These are phyloP conservation scores for Miamiensis avidus DNA, from an alignment of 169 alveolate genomes.

Conservation along the genomic window DNA sequence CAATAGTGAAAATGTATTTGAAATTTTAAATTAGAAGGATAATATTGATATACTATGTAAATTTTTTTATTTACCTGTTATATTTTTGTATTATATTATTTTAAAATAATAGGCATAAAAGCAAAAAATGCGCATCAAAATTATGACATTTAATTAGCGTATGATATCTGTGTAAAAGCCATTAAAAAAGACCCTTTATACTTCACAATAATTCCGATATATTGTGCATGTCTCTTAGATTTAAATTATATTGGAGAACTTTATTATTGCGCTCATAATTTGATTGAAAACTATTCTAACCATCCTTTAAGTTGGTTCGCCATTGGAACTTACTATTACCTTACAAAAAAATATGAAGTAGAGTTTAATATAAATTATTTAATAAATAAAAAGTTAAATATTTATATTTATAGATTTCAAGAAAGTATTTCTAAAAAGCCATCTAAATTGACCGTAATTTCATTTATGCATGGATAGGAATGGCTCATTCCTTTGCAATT, in stretches of 20 bases:
- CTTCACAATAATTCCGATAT: conserved; percentile 77
- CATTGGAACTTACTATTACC: conserved; percentile 84
- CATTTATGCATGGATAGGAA: conserved; percentile 86
- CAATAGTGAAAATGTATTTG: conserved; percentile 50
- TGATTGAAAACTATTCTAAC: conserved; percentile 77
- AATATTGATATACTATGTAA: conserved; percentile 64
- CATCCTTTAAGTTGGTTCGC: conserved; percentile 87
- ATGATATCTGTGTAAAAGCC: conserved; percentile 69
- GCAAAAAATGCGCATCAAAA: conserved; percentile 76
- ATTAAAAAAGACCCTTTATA: conserved; percentile 77
- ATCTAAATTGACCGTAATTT: conserved; percentile 80
- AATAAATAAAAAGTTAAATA: too few relatives aligned
- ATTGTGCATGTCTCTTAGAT: conserved; percentile 81
- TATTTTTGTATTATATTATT: too few relatives aligned
- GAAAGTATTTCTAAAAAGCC: conserved; percentile 86
- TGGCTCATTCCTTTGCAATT: conserved; percentile 88
- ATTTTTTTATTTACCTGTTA: not conserved
- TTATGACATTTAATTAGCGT: conserved; percentile 74
- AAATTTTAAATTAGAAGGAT: conserved; percentile 52
- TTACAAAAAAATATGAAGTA: conserved; percentile 81
- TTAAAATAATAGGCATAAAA: conserved; percentile 43
- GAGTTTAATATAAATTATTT: not conserved
- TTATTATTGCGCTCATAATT: conserved; percentile 81
- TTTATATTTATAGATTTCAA: conserved; percentile 28
- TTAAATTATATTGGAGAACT: conserved; percentile 81